Evolutionary conservation across 2,329 filamentous ascomycete species (phyloP).

Genomic region (Botrytis aclada): DNA sequence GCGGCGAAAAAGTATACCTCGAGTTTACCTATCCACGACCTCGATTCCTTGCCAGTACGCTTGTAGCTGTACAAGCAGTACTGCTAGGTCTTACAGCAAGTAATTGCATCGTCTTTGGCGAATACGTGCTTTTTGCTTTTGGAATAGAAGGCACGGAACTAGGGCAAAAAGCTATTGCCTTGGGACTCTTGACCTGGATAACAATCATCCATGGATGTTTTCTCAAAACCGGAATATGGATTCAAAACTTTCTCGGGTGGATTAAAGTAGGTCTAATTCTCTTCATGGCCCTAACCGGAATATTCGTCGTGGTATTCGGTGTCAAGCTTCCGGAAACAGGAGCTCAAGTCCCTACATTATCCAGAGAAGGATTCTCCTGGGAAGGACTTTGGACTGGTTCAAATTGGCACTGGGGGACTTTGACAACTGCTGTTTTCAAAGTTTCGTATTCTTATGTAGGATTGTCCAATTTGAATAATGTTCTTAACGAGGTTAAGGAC

Average conservation of each 20-base stretch:
- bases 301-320: slow-evolving; percentile 55
- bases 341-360: slow-evolving; percentile 22
- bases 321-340: slow-evolving; percentile 28
- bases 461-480: slow-evolving; percentile 53
- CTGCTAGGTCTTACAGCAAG: slow-evolving; percentile 51
- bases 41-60: slow-evolving; percentile 51
- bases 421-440: slow-evolving; percentile 56
- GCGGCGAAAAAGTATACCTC: slow-evolving; percentile 53
- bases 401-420: slow-evolving; percentile 64
- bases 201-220: slow-evolving; percentile 59
- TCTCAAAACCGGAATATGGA: slow-evolving; percentile 52
- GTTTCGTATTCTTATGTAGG: slow-evolving; percentile 55
- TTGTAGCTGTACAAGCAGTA: slow-evolving; percentile 50
- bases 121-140: slow-evolving; percentile 49
- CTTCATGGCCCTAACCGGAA: slow-evolving; percentile 59
- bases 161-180: slow-evolving; percentile 46
- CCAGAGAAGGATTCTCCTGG: slow-evolving; percentile 40
- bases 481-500: slow-evolving; percentile 56
- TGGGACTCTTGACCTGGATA: slow-evolving; percentile 52
- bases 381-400: slow-evolving; percentile 60
- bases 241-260: slow-evolving; percentile 62
- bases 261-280: slow-evolving; percentile 58
- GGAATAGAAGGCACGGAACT: slow-evolving; percentile 44
- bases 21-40: slow-evolving; percentile 52
- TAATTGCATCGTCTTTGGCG: slow-evolving; percentile 51